These are phyloP conservation scores for Populus hybrid DNA, from an alignment of 441 rosid genomes.

Conservation along the genomic window DNA sequence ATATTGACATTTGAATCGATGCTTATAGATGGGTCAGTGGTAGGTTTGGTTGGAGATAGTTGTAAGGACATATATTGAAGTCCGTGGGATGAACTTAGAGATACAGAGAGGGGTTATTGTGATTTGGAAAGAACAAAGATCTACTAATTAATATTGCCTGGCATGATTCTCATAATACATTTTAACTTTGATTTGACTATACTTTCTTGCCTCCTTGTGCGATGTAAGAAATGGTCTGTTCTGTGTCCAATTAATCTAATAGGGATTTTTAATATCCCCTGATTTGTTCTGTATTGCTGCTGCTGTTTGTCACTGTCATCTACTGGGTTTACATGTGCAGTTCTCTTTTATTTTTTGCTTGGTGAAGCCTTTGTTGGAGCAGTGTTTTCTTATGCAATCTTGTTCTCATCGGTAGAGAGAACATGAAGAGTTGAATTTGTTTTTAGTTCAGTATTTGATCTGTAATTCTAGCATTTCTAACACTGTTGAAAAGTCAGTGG, in stretches of 20 bases:
- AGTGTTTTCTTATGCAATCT: background rate
- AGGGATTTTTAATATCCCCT: background rate
- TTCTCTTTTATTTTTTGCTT: background rate
- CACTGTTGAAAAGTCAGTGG: background rate
- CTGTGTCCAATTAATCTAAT: no score
- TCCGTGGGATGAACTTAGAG: background rate
- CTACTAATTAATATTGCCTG: background rate
- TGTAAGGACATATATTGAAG: background rate
- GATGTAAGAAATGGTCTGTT: background rate
- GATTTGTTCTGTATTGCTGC: background rate
- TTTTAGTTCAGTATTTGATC: slow-evolving; percentile 3
- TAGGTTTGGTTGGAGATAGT: background rate
- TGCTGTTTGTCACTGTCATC: background rate
- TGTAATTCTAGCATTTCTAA: background rate
- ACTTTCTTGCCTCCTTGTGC: background rate
- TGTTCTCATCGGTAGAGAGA: background rate
- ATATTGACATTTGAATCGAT: background rate
- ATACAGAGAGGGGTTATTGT: background rate
- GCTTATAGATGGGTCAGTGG: background rate
- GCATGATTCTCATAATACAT: background rate
- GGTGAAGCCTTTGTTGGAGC: background rate
- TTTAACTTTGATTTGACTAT: background rate
- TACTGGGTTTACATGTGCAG: background rate
- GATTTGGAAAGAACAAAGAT: background rate
- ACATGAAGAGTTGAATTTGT: background rate